Evolutionary conservation across 202 grass and related monocot genomes (phyloP).

Genomic region (Thinopyrum obtusiflorum): DNA sequence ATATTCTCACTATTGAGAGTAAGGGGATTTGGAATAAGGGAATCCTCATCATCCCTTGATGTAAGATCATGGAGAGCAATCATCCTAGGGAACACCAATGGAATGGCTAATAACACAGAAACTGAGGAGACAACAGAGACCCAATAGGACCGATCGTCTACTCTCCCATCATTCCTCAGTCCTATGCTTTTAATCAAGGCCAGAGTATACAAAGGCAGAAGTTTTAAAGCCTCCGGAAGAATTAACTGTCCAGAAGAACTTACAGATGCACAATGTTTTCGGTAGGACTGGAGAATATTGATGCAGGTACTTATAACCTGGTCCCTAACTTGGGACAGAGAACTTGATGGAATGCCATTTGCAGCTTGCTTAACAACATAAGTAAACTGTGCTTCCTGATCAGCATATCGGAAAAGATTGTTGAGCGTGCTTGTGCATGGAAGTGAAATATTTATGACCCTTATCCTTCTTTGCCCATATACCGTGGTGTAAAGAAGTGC

Average conservation of each 20-base stretch:
- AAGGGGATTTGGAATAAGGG: slow-evolving; percentile 45
- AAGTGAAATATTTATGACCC: slow-evolving; percentile 85
- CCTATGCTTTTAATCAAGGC: slow-evolving; percentile 70
- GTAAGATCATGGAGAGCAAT: slow-evolving; percentile 64
- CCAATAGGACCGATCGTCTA: slow-evolving; percentile 83
- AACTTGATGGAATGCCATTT: slow-evolving; percentile 51
- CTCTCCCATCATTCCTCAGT: slow-evolving; percentile 70
- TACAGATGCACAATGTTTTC: slow-evolving; percentile 75
- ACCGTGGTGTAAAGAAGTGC: slow-evolving; percentile 77
- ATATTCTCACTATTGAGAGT: slow-evolving; percentile 77
- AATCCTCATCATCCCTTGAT: slow-evolving; percentile 50
- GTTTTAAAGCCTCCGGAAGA: slow-evolving; percentile 85
- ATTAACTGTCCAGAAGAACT: slow-evolving; percentile 79
- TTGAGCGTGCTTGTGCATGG: slow-evolving; percentile 74
- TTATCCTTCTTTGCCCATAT: slow-evolving; percentile 84
- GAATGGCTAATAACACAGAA: slow-evolving; percentile 63
- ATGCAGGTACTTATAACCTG: slow-evolving; percentile 73
- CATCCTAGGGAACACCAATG: slow-evolving; percentile 85
- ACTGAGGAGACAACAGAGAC: slow-evolving; percentile 45
- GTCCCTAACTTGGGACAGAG: slow-evolving; percentile 63
- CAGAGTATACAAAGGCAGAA: slow-evolving; percentile 73
- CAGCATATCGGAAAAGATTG: slow-evolving; percentile 87
- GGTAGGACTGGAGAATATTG: slow-evolving; percentile 78
- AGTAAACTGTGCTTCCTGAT: slow-evolving; percentile 87
- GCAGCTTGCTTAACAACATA: slow-evolving; percentile 87